Evolutionary conservation across 179 eudicot species (phyloP).

Genomic region (Nepenthes alata): DNA sequence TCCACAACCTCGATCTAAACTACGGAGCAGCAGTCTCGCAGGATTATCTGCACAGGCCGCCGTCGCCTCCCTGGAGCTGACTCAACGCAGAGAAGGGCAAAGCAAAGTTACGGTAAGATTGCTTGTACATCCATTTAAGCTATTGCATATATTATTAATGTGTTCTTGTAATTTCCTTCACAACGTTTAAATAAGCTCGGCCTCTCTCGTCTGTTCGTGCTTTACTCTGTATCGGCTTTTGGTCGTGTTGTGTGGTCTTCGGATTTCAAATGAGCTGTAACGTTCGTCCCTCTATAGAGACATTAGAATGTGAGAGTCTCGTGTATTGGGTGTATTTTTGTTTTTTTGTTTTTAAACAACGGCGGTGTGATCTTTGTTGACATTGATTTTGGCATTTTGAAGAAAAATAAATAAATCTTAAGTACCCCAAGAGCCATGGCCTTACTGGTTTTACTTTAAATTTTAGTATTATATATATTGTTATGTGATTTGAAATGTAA

Average conservation of each 20-base stretch:
- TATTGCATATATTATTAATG: background rate
- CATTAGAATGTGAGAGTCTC: no score
- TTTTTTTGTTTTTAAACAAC: no score
- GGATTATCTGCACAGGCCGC: conserved; percentile 54
- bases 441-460: no score
- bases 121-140: conserved; percentile 7
- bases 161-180: background rate
- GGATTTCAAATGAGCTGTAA: background rate
- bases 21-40: conserved; percentile 45
- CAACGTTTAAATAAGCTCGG: background rate
- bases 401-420: no score
- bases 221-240: conserved; percentile 1
- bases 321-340: no score
- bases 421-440: no score
- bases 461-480: no score
- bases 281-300: no score
- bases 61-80: conserved; percentile 92
- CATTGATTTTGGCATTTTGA: no score
- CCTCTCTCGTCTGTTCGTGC: background rate
- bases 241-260: background rate
- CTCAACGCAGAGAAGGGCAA: background rate
- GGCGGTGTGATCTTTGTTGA: no score
- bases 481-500: no score
- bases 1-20: conserved; percentile 77
- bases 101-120: background rate